These are phyloP conservation scores for Laetiporus sulphureus DNA, from an alignment of 1,284 basidiomycete genomes.

Conservation along the genomic window DNA sequence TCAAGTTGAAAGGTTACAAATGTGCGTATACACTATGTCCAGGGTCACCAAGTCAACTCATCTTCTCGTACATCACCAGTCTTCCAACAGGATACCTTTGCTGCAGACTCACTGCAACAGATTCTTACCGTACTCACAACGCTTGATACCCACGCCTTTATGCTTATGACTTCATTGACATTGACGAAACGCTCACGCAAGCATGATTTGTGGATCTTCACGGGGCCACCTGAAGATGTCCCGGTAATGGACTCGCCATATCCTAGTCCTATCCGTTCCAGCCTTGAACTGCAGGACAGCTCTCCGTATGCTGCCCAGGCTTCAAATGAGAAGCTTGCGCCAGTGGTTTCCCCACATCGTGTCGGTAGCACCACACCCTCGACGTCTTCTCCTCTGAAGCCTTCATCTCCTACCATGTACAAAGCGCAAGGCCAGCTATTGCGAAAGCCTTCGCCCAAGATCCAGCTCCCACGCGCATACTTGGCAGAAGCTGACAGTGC, in stretches of 20 bases:
- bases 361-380: constrained; percentile 12
- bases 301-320: constrained; percentile 12
- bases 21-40: constrained; percentile 33
- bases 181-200: constrained; percentile 61
- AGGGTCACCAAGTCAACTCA: too few relatives aligned
- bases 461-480: constrained; percentile 16
- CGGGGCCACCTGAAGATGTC: constrained; percentile 32
- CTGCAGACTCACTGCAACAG: constrained; percentile 69
- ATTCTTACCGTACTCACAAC: constrained; percentile 61
- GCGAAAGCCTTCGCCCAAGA: constrained; percentile 19
- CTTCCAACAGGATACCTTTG: constrained; percentile 74
- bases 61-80: too few relatives aligned
- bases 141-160: constrained; percentile 62
- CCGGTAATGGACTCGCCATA: constrained; percentile 30
- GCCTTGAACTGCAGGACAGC: constrained; percentile 22
- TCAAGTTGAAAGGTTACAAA: constrained; percentile 74
- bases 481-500: constrained; percentile 14
- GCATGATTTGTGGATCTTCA: constrained; percentile 77
- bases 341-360: constrained; percentile 9
- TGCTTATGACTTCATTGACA: constrained; percentile 61
- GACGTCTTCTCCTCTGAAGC: constrained; percentile 20
- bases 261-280: constrained; percentile 21
- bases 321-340: constrained; percentile 15
- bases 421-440: constrained; percentile 14
- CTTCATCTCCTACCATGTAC: constrained; percentile 8